phyloP scores from a whole-genome alignment of 2,329 filamentous ascomycete species.

The Fusarium citri region DNA sequence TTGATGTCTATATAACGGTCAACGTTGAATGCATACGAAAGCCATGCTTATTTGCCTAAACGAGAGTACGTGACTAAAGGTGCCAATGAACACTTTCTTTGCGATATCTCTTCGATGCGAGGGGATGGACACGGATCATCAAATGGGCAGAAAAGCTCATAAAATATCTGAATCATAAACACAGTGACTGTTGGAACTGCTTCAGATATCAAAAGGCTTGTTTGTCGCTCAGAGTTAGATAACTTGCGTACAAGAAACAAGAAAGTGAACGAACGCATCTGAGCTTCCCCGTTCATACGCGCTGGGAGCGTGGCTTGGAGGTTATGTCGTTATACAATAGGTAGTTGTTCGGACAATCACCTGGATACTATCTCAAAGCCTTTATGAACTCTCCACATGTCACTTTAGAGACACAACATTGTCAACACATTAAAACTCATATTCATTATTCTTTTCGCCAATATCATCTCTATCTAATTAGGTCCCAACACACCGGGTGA shows the following conservation, averaged over 20 bases:
- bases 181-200: not conserved
- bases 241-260: not conserved
- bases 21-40: constrained; percentile 6
- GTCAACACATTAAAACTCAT: not conserved
- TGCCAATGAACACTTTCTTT: not conserved
- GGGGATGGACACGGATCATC: not conserved
- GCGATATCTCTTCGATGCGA: not conserved
- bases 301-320: not conserved
- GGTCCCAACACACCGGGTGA: not conserved
- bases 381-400: no score
- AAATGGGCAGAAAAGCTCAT: not conserved
- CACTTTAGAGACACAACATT: not conserved
- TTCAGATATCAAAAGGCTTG: not conserved
- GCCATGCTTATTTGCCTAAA: not conserved
- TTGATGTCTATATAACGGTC: constrained; percentile 1
- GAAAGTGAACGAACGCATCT: not conserved
- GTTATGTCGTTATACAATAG: not conserved
- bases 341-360: not conserved
- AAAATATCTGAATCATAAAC: not conserved
- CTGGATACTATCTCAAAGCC: not conserved
- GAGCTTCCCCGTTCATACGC: not conserved
- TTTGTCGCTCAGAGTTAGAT: not conserved
- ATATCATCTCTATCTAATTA: constrained; percentile 2
- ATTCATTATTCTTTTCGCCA: not conserved
- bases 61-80: no score